phyloP scores from a whole-genome alignment of 2,329 filamentous ascomycete genomes.

The Colletotrichum limetticola region DNA sequence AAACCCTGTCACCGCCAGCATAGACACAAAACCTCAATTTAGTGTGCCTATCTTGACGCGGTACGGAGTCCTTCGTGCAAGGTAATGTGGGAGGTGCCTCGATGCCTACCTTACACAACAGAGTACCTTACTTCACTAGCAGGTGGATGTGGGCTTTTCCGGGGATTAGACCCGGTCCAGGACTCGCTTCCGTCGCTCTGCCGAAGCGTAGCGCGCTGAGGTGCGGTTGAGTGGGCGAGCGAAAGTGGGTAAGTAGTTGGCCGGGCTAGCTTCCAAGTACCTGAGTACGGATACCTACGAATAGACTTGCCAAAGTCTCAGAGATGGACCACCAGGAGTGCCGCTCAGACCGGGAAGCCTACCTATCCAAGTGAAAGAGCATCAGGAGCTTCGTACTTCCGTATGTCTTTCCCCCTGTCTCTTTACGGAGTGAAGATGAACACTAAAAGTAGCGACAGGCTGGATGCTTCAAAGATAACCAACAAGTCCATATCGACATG shows the following conservation, averaged over 20 bases:
- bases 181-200: constrained; percentile 29
- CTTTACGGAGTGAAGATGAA: too few relatives aligned
- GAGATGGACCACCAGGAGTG: background rate
- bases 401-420: background rate
- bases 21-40: background rate
- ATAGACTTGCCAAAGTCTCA: too few relatives aligned
- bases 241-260: background rate
- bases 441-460: background rate
- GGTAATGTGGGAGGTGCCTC: too few relatives aligned
- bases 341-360: background rate
- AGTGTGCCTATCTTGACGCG: too few relatives aligned
- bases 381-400: background rate
- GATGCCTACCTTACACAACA: too few relatives aligned
- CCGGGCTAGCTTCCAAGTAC: background rate
- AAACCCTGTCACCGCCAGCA: background rate
- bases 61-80: too few relatives aligned
- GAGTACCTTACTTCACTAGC: too few relatives aligned
- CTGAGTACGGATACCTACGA: too few relatives aligned
- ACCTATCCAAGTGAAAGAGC: background rate
- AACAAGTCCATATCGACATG: background rate
- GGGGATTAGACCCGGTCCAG: constrained; percentile 15
- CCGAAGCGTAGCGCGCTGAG: constrained; percentile 13
- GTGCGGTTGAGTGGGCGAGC: background rate
- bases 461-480: background rate
- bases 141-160: background rate